A percentile compares a stretch with the other conserved stretches of the same genome.
Evolutionary conservation across 2,329 filamentous ascomycete genomes (phyloP).

Genomic region (Fusarium continuum): DNA sequence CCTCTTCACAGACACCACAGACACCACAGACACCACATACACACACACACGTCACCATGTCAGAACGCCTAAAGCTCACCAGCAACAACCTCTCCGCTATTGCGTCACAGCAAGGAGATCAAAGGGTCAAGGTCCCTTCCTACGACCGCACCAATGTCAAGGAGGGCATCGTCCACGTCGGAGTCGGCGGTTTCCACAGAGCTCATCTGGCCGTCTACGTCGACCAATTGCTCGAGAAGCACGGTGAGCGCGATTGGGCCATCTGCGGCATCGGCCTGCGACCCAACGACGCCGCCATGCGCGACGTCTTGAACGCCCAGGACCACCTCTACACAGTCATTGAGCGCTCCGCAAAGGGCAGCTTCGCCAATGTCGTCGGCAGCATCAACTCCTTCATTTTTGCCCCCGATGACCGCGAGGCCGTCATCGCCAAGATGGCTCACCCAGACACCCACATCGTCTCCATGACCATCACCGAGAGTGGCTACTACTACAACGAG

Average conservation of each 20-base stretch:
- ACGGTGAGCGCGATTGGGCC: conserved; percentile 56
- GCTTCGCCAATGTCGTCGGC: conserved; percentile 57
- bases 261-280: conserved; percentile 63
- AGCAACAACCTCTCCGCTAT: conserved; percentile 40
- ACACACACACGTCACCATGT: conserved; percentile 10
- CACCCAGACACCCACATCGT: conserved; percentile 63
- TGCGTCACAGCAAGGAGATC: conserved; percentile 33
- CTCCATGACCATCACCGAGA: conserved; percentile 65
- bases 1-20: conserved; percentile 1
- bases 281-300: conserved; percentile 61
- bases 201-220: conserved; percentile 63
- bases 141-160: conserved; percentile 60
- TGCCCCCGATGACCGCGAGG: conserved; percentile 60
- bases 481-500: conserved; percentile 66
- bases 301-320: conserved; percentile 58
- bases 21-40: neutral
- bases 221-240: conserved; percentile 58
- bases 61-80: conserved; percentile 42
- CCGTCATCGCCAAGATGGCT: conserved; percentile 64
- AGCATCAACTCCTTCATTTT: conserved; percentile 64
- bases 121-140: conserved; percentile 47
- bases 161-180: conserved; percentile 64
- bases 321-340: conserved; percentile 64
- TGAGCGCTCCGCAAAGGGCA: conserved; percentile 62
- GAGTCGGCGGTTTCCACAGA: conserved; percentile 64